Evolutionary conservation across 192 early-diverging fungal genomes (phyloP).

Genomic region (Coemansia aciculifera): DNA sequence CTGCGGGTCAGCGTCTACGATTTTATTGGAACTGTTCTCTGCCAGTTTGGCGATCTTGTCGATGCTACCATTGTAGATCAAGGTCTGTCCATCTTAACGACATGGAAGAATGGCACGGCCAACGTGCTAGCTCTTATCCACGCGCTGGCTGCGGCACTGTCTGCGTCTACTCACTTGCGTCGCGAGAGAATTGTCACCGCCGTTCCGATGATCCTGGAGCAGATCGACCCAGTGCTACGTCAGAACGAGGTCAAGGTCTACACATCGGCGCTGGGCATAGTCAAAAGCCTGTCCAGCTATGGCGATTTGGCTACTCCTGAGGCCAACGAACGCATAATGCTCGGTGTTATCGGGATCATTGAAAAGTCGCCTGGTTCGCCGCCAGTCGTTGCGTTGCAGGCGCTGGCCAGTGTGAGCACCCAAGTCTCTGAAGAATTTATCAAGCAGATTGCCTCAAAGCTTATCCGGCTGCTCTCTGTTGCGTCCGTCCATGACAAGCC

Average conservation of each 20-base stretch:
- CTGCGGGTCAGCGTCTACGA: conserved; percentile 16
- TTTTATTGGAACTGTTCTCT: conserved; percentile 22
- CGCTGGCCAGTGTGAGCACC: conserved; percentile 32
- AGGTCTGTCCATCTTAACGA: conserved; percentile 9
- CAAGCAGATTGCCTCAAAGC: background rate
- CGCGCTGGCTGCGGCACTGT: conserved; percentile 19
- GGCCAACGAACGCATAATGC: conserved; percentile 9
- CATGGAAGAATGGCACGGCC: conserved; percentile 13
- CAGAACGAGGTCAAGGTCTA: conserved; percentile 8
- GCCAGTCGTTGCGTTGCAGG: conserved; percentile 29
- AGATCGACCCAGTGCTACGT: conserved; percentile 14
- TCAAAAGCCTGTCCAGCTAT: conserved; percentile 33
- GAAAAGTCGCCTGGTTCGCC: conserved; percentile 28
- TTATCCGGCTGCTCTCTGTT: conserved; percentile 25
- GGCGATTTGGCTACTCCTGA: conserved; percentile 10
- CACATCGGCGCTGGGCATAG: conserved; percentile 20
- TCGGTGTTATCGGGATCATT: conserved; percentile 24
- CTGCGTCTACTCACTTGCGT: conserved; percentile 23
- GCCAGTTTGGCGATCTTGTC: conserved; percentile 32
- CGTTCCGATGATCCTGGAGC: conserved; percentile 14
- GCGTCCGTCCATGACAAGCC: conserved; percentile 30
- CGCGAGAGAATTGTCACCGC: conserved; percentile 9
- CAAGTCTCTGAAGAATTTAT: conserved; percentile 16
- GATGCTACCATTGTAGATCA: conserved; percentile 3
- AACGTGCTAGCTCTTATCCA: conserved; percentile 12